These are phyloP conservation scores for Phytophthora pluvialis DNA, from an alignment of 352 stramenopile genomes.

Conservation along the genomic window DNA sequence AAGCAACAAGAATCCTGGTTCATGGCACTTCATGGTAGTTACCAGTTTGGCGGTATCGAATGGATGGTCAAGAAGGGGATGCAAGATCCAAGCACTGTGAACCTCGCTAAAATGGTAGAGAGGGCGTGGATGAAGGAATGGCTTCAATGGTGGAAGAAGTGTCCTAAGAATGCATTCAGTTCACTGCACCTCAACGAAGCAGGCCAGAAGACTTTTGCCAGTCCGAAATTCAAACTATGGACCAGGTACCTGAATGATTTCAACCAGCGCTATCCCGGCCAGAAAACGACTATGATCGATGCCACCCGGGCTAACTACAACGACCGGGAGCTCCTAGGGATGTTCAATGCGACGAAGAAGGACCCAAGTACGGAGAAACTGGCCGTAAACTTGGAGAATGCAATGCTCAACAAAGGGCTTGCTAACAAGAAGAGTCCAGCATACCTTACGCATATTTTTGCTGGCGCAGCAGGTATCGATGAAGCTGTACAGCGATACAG, in stretches of 20 bases:
- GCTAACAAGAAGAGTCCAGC: too few species aligned
- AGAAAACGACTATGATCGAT: neutral
- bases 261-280: slow-evolving; percentile 1
- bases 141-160: neutral
- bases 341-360: too few species aligned
- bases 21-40: neutral
- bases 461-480: too few species aligned
- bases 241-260: slow-evolving; percentile 16
- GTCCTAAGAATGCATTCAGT: neutral
- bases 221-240: neutral
- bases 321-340: too few species aligned
- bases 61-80: neutral
- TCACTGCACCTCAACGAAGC: neutral
- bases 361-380: too few species aligned
- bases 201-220: neutral
- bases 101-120: neutral
- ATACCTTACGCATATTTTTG: too few species aligned
- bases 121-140: neutral
- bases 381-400: too few species aligned
- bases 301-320: too few species aligned
- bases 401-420: too few species aligned
- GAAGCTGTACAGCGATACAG: too few species aligned
- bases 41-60: neutral
- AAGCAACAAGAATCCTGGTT: neutral
- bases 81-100: neutral